A percentile compares a stretch with the other conserved stretches of the same genome.
phyloP scores from a whole-genome alignment of 768 basidiomycete species.

The Lentinula edodes region DNA sequence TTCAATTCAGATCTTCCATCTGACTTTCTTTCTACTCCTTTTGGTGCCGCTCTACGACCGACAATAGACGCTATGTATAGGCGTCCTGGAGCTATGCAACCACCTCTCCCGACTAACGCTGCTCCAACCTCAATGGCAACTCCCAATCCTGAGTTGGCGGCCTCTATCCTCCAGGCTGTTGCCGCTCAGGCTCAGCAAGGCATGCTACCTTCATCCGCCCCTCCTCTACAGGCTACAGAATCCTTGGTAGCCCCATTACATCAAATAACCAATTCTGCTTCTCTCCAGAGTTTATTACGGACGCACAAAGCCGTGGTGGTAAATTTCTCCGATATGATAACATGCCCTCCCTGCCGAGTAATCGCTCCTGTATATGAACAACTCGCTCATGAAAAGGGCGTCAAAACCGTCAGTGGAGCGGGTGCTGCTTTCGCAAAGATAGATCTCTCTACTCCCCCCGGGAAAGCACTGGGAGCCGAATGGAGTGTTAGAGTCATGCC shows the following conservation, averaged over 20 bases:
- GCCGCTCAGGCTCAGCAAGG: constrained; percentile 40
- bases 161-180: constrained; percentile 54
- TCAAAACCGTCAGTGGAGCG: constrained; percentile 23
- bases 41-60: constrained; percentile 80
- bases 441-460: constrained; percentile 70
- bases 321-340: constrained; percentile 71
- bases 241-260: constrained; percentile 62
- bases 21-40: constrained; percentile 86
- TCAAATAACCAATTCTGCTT: constrained; percentile 66
- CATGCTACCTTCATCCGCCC: constrained; percentile 12
- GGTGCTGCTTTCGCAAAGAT: constrained; percentile 79
- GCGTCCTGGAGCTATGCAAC: constrained; percentile 36
- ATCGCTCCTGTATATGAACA: constrained; percentile 82
- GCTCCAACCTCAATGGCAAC: constrained; percentile 23
- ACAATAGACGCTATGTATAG: constrained; percentile 90
- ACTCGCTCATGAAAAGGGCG: constrained; percentile 59
- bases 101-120: constrained; percentile 24
- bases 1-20: constrained; percentile 55
- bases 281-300: constrained; percentile 60
- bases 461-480: constrained; percentile 50
- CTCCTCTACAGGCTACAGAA: constrained; percentile 33
- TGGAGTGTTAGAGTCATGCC: constrained; percentile 76
- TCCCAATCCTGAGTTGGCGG: constrained; percentile 43
- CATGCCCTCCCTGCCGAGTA: constrained; percentile 75
- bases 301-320: constrained; percentile 70